Conservation (phyloP, 306 rosid species). For the Sindora glabra region DNA sequence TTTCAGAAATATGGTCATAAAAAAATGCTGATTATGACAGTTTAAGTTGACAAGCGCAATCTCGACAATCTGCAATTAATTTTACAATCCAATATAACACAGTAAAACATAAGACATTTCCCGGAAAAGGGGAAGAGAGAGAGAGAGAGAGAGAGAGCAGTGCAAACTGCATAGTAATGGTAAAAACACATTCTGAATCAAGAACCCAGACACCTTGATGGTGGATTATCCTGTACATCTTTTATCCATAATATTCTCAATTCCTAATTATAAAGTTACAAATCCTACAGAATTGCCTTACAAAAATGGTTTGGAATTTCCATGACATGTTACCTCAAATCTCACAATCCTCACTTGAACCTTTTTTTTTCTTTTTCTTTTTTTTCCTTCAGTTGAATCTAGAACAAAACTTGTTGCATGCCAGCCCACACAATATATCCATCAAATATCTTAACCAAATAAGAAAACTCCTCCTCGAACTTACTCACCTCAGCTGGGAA, state of each 20-base stretch:
- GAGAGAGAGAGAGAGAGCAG: no score
- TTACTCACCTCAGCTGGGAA: neutral
- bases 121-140: no score
- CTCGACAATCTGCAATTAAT: no score
- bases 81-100: no score
- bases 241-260: neutral
- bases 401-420: neutral
- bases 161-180: no score
- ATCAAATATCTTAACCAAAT: neutral
- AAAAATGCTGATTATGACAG: no score
- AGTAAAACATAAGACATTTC: no score
- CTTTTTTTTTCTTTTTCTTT: neutral
- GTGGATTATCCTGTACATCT: neutral
- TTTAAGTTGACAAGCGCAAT: no score
- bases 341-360: neutral
- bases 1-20: no score
- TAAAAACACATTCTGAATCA: no score
- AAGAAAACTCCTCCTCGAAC: constrained; percentile 4
- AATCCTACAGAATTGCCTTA: neutral
- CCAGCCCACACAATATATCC: neutral
- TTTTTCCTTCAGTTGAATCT: neutral
- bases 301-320: neutral
- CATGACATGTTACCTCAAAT: neutral
- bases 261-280: neutral
- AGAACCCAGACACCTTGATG: no score